Evolutionary conservation across 2,329 filamentous ascomycete species (phyloP), one percentile per base, ranked within the genome.

Genomic region (Penicillium sp.): DNA sequence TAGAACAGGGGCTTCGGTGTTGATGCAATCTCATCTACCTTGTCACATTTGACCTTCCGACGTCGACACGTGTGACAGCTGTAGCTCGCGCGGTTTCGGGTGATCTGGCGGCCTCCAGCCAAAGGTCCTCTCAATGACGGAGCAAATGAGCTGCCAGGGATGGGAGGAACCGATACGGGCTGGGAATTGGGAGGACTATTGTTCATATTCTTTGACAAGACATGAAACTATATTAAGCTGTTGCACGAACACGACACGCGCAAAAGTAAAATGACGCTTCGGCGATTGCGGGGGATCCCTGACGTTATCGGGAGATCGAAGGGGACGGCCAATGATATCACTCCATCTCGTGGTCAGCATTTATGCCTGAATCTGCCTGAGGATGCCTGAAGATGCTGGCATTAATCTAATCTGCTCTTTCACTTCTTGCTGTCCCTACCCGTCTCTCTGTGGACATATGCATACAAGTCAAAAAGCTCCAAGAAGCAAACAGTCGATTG

Each of bases 11-110:
- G 6, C 8, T 3, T 29, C 3, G 3, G 6, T n/a, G 7, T 21
- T 29, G 9, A 7, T 6, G 3, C 2, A 23, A 16, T n/a, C 9
- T 40, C 21, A 54, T 35, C 10, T 61, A 70, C 68, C 65, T 77
- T 77, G 62, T 76, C 71, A 57, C 77, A 79, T 69, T 78, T 79
- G 46, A 79, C 75, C 59, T 79, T 79, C 31, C 77, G 70, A 54
- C 73, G 65, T 46, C 77, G 72, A 64, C 77, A 79, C 1, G 69
- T 75, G 60, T 77, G 72, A 56, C 77, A 79, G 59, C 74, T 77
- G 59, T 79, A 78, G 59, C 76, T 78, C 34, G 74, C 70, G 46
- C 77, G 73, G 45, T 75, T 78, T 18, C 77, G 73, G 37, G 77
- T 79, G 49, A 79, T 79, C 52, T 78, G 76, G 48, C 75, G 75